Evolutionary conservation across 139 green algal genomes (phyloP), one percentile per base, ranked within the genome.

Genomic region (Tetratostichococcus sp.): DNA sequence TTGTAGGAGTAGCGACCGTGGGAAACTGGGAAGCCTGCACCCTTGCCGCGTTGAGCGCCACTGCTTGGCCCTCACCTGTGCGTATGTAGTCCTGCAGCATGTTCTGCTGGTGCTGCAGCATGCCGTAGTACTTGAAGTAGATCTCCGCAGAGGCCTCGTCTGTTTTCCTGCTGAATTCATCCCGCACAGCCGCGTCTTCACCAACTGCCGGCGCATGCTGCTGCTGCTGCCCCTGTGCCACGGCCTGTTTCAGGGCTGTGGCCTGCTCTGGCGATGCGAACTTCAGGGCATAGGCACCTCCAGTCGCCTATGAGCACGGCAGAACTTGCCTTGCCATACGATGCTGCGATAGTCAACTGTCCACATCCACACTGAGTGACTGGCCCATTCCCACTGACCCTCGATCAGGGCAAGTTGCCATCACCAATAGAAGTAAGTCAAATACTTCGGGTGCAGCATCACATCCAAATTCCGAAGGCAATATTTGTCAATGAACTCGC

Each of bases 51-150:
- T n/a, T n/a, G n/a, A n/a, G n/a, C n/a, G n/a, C n/a, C n/a, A n/a
- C n/a, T n/a, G n/a, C n/a, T n/a, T n/a, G n/a, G n/a, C n/a, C n/a
- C 30, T 6, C n/a, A 70, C 30, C 65, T 70, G 65, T 35, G 0
- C 30, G 21, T 11, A 35, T 35, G 14, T 78, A 73, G 30, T 84
- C 88, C 82, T 92, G 87, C 23, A 93, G 85, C 88, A 91, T 93
- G 83, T 92, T 91, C 70, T 87, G 77, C 83, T 97, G 94, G 80
- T 98, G 91, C 79, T 91, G 84, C 65, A 98, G 86, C 86, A 91
- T 90, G 59, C 86, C 85, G 43, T 93, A 94, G 79, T 93, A 95
- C 67, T 88, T 84, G 81, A 98, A 97, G 79, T 97, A 97, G 67
- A 94, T 72, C 28, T 94, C 87, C 6, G 91, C 83, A 21, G 74